Percentiles rank a stretch among this genome's conserved stretches.
Conservation (phyloP, 345 rosid genomes). For the Eucalyptus marginata region DNA sequence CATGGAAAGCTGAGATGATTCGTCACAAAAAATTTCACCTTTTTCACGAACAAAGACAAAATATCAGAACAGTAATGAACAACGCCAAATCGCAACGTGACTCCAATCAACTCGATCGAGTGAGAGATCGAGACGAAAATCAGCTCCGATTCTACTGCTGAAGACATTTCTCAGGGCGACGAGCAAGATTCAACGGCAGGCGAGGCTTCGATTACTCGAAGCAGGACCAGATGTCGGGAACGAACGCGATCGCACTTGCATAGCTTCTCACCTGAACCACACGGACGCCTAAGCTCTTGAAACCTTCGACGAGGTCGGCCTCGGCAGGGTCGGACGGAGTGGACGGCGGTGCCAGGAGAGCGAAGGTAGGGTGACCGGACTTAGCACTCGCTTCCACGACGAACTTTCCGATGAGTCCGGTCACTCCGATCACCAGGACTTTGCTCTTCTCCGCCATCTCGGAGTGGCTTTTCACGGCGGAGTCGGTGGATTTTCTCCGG, state of each 20-base stretch:
- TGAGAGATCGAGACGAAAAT: background rate
- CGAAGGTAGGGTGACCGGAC: constrained; percentile 2
- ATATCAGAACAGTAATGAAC: background rate
- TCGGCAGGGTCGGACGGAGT: background rate
- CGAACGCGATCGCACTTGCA: background rate
- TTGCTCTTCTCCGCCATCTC: background rate
- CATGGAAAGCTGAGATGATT: background rate
- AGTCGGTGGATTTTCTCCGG: background rate
- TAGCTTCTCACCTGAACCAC: background rate
- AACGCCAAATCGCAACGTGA: background rate
- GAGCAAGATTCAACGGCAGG: background rate
- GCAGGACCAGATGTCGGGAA: background rate
- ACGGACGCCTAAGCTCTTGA: background rate
- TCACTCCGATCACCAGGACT: background rate
- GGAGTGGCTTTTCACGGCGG: background rate
- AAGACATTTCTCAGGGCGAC: background rate
- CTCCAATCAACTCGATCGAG: background rate
- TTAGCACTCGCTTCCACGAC: background rate
- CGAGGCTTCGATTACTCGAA: background rate
- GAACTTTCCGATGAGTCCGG: constrained; percentile 4
- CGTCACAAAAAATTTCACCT: background rate
- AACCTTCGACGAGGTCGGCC: background rate
- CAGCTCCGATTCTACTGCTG: background rate
- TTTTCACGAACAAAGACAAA: background rate
- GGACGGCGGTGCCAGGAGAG: background rate